Evolutionary conservation across 768 basidiomycete genomes (phyloP).

Genomic region (Leccinum sublutescens): DNA sequence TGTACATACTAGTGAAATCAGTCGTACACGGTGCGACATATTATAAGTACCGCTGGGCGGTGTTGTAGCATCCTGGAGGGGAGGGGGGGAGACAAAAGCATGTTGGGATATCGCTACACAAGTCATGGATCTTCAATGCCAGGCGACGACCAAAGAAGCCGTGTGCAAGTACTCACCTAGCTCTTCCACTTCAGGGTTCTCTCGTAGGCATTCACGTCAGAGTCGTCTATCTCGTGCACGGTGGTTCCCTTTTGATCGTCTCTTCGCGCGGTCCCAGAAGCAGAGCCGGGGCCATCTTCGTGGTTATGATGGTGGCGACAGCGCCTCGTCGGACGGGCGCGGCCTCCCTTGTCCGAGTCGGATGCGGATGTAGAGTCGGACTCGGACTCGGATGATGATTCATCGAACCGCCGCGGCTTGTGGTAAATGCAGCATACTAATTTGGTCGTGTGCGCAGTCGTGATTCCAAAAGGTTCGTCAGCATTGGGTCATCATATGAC

Average conservation of each 20-base stretch:
- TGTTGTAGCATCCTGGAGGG: not conserved
- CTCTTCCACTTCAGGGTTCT: slow-evolving; percentile 29
- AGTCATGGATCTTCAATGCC: not conserved
- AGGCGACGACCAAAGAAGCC: not conserved
- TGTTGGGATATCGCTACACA: not conserved
- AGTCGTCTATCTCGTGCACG: slow-evolving; percentile 21
- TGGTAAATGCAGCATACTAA: slow-evolving; percentile 97
- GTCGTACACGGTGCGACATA: not conserved
- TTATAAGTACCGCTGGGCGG: not conserved
- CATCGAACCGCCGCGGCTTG: slow-evolving; percentile 75
- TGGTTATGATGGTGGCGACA: slow-evolving; percentile 1
- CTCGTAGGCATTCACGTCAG: slow-evolving; percentile 53
- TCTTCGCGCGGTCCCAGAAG: not conserved
- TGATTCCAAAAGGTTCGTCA: not conserved
- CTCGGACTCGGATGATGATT: slow-evolving; percentile 58
- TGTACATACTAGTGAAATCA: not conserved
- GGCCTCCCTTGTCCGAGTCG: slow-evolving; percentile 20
- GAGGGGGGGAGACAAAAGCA: not conserved
- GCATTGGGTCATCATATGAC: not conserved
- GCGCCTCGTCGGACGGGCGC: slow-evolving; percentile 12
- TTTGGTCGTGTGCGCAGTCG: not conserved
- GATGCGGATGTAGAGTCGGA: slow-evolving; percentile 33
- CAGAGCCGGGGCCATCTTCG: not conserved
- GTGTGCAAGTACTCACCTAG: slow-evolving; percentile 4
- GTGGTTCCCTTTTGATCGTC: slow-evolving; percentile 5